These are phyloP conservation scores for Hypoxylon sp. DNA, from an alignment of 2,329 filamentous ascomycete genomes.

Conservation along the genomic window DNA sequence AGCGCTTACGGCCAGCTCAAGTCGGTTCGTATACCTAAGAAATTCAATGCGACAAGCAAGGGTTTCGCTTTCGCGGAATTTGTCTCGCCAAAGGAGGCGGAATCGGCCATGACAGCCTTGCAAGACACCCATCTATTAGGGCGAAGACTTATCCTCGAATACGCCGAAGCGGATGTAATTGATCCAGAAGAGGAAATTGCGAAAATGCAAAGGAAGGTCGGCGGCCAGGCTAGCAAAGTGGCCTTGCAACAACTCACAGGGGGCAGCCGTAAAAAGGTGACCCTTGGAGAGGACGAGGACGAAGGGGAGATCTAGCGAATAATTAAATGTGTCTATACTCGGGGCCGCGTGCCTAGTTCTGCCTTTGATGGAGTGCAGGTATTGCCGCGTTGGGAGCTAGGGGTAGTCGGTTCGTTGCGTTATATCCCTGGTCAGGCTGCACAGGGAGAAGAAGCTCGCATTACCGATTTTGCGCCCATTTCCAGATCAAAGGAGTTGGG, in stretches of 20 bases:
- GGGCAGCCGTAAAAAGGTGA: conserved; percentile 86
- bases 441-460: conserved; percentile 35
- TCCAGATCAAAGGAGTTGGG: conserved; percentile 35
- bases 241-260: conserved; percentile 88
- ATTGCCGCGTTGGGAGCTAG: conserved; percentile 41
- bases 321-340: conserved; percentile 42
- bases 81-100: conserved; percentile 86
- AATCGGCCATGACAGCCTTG: conserved; percentile 88
- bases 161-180: conserved; percentile 84
- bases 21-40: conserved; percentile 92
- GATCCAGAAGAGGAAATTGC: conserved; percentile 96
- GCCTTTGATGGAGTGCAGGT: conserved; percentile 38
- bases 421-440: conserved; percentile 42
- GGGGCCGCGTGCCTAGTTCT: conserved; percentile 40
- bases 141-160: conserved; percentile 87
- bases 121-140: conserved; percentile 93
- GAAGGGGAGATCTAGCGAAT: conserved; percentile 55
- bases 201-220: conserved; percentile 96
- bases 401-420: conserved; percentile 39
- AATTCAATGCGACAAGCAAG: conserved; percentile 86
- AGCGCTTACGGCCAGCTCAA: conserved; percentile 90
- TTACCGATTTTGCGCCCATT: conserved; percentile 23
- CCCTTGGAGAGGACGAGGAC: conserved; percentile 76
- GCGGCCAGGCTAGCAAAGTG: conserved; percentile 88
- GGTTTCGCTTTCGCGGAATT: conserved; percentile 99